Percentiles rank a stretch among this genome's conserved stretches.
Conservation (phyloP, 306 rosid genomes). For the Leucaena leucocephala region DNA sequence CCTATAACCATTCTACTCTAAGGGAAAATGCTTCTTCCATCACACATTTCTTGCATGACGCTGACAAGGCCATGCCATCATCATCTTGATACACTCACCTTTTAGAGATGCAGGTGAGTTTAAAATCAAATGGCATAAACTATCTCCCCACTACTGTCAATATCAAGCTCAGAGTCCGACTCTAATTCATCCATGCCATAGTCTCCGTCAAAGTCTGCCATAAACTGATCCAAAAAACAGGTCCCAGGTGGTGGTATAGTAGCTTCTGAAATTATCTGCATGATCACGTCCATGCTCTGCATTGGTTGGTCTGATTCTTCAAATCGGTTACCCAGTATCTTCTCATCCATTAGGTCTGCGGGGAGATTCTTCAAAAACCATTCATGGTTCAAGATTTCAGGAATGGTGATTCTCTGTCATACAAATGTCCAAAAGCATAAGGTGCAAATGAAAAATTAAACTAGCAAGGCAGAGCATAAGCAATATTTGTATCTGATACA, state of each 20-base stretch:
- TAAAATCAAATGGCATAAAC: slow-evolving; percentile 73
- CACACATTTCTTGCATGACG: slow-evolving; percentile 21
- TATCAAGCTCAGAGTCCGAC: slow-evolving; percentile 79
- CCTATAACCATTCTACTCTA: slow-evolving; percentile 41
- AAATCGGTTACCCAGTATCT: slow-evolving; percentile 59
- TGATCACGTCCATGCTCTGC: slow-evolving; percentile 80
- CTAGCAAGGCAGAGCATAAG: slow-evolving; percentile 15
- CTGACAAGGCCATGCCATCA: slow-evolving; percentile 23
- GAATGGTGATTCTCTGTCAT: slow-evolving; percentile 82
- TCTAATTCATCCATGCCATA: slow-evolving; percentile 72
- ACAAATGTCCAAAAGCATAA: slow-evolving; percentile 33
- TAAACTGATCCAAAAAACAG: slow-evolving; percentile 47
- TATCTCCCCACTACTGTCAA: slow-evolving; percentile 94
- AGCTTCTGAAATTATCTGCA: slow-evolving; percentile 96
- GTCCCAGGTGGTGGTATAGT: slow-evolving; percentile 78
- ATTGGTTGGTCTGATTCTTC: slow-evolving; percentile 92
- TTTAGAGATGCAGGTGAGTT: slow-evolving; percentile 18
- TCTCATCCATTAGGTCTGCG: slow-evolving; percentile 75
- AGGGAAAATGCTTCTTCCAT: slow-evolving; percentile 25
- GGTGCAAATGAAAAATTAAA: not conserved
- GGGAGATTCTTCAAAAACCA: slow-evolving; percentile 94
- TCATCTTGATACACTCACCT: slow-evolving; percentile 9
- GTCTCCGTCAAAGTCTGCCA: slow-evolving; percentile 65
- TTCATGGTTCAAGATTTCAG: slow-evolving; percentile 72
- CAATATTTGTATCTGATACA: slow-evolving; percentile 17